A percentile compares a stretch with the other conserved stretches of the same genome.
Evolutionary conservation across 768 basidiomycete genomes (phyloP).

Genomic region (Boletus rubroflammeus): DNA sequence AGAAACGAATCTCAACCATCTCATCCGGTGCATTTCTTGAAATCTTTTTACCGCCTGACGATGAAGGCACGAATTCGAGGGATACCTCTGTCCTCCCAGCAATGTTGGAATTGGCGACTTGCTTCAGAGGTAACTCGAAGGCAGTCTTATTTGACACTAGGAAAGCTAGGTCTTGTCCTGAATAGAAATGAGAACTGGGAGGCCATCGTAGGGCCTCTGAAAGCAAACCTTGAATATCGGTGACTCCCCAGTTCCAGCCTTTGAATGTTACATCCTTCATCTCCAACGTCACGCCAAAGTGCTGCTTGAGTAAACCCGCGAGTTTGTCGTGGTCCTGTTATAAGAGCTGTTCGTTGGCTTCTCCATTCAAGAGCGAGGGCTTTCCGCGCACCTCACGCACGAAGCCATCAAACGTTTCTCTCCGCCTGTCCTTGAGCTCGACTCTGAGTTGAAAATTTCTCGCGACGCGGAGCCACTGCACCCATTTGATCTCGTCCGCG

Average conservation of each 20-base stretch:
- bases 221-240: slow-evolving; percentile 82
- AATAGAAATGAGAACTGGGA: background rate
- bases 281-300: slow-evolving; percentile 84
- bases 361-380: background rate
- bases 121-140: slow-evolving; percentile 83
- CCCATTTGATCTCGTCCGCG: slow-evolving; percentile 77
- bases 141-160: slow-evolving; percentile 81
- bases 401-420: slow-evolving; percentile 93
- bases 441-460: slow-evolving; percentile 88
- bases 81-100: slow-evolving; percentile 98
- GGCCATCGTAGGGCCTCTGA: background rate
- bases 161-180: slow-evolving; percentile 91
- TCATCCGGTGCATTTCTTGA: slow-evolving; percentile 60
- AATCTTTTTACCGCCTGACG: slow-evolving; percentile 41
- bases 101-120: slow-evolving; percentile 96
- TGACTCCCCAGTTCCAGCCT: slow-evolving; percentile 98
- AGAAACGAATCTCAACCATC: slow-evolving; percentile 94
- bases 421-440: slow-evolving; percentile 70
- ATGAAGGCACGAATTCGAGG: slow-evolving; percentile 76
- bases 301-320: slow-evolving; percentile 74
- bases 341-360: background rate
- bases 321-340: slow-evolving; percentile 86
- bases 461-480: slow-evolving; percentile 89
- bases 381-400: slow-evolving; percentile 62
- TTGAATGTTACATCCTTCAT: slow-evolving; percentile 82